Evolutionary conservation across 2,329 filamentous ascomycete species (phyloP), one percentile per base, ranked within the genome.

Genomic region (Furcasterigmium sp.): DNA sequence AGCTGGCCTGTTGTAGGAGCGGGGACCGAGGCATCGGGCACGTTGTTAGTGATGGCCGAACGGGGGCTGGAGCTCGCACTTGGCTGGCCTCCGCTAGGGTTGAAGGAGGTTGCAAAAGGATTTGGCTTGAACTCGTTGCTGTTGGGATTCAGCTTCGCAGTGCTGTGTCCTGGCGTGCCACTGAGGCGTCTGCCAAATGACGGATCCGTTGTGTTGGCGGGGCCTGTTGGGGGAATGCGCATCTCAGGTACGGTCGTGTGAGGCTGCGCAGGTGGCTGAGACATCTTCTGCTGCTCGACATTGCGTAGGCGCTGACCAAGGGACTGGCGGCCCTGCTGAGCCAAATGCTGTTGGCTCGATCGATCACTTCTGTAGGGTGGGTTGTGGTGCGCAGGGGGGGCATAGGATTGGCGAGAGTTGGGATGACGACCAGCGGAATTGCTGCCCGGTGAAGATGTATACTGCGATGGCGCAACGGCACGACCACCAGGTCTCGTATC

Each of bases 41-140:
- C 60, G 41, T 74, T 66, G 56, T 76, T 84, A 52, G 75, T 74
- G 50, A 69, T 70, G 51, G 69, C 69, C 2, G 84, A 80, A 26
- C 77, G 76, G 23, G 89, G 87, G 57, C 86, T 94, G 3, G 87
- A 88, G 28, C 79, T 75, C 37, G 78, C 73, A 57, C 84, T 87
- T n/a, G 73, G 69, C 37, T 73, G 70, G 4, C 74, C 71, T 19
- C 71, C 68, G 39, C 68, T 87, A 5, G 87, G 91, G 52, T 83
- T 91, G 65, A 98, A 97, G 2, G 84, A 75, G 36, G 79, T 77
- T 1, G 91, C 90, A 48, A 85, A 85, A 5, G 87, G 83, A 55
- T 85, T 94, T 15, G 91, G 93, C 51, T 85, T 83, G 66, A 96
- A 97, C 56, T 95, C 90, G 57, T 78, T 73, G 52, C 73, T 83